Evolutionary conservation across 2,329 filamentous ascomycete genomes (phyloP).

Genomic region (Ophiostoma novo-ulmi): DNA sequence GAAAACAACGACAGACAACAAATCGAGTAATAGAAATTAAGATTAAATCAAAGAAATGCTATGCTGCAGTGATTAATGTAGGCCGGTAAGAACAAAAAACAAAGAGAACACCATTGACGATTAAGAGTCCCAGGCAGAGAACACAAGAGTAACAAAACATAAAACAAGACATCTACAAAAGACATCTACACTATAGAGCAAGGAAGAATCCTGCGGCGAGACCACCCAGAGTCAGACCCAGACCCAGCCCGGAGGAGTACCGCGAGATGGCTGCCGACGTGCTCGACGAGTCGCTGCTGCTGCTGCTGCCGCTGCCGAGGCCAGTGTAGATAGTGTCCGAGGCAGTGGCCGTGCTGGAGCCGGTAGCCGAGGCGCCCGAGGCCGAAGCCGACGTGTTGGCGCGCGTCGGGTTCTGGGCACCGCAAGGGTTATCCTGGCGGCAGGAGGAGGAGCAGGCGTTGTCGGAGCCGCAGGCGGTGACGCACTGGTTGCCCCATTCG

Average conservation of each 20-base stretch:
- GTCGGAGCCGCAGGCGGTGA: conserved; percentile 47
- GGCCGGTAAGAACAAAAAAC: too few species aligned
- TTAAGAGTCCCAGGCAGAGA: background rate
- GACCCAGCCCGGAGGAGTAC: conserved; percentile 28
- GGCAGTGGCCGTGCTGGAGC: conserved; percentile 31
- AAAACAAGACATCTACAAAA: too few species aligned
- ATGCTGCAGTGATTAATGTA: background rate
- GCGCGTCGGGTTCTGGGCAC: conserved; percentile 59
- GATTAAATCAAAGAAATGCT: background rate
- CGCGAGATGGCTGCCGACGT: conserved; percentile 22
- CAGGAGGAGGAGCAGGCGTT: conserved; percentile 59
- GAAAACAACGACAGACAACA: background rate
- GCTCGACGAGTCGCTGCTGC: conserved; percentile 15
- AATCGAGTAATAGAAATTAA: too few species aligned
- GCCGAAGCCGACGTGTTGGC: conserved; percentile 49
- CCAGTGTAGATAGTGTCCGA: conserved; percentile 38
- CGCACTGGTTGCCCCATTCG: conserved; percentile 66
- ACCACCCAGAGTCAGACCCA: conserved; percentile 27
- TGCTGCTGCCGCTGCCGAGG: conserved; percentile 26
- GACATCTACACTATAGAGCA: conserved; percentile 40
- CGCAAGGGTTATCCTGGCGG: conserved; percentile 64
- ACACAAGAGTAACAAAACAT: background rate
- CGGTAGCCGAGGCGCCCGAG: conserved; percentile 32
- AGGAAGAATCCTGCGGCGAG: conserved; percentile 33
- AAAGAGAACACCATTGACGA: too few species aligned